Conservation (phyloP, 768 basidiomycete species). For the Suillus cothurnatus region DNA sequence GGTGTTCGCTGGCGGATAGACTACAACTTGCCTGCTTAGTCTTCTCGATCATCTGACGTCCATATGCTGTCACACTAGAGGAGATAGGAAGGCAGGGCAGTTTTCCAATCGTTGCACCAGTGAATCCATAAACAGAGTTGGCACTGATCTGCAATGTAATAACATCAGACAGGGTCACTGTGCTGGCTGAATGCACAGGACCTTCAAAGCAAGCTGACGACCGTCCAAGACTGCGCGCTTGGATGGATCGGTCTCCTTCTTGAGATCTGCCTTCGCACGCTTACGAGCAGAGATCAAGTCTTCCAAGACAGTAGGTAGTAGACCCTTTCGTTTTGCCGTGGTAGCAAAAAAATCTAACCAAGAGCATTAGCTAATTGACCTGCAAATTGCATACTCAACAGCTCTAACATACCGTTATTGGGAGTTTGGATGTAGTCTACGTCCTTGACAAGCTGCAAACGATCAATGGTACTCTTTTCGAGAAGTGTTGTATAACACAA, state of each 20-base stretch:
- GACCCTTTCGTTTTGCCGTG: slow-evolving; percentile 73
- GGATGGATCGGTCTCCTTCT: slow-evolving; percentile 96
- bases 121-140: slow-evolving; percentile 99
- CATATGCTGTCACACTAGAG: slow-evolving; percentile 93
- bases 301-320: slow-evolving; percentile 90
- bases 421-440: slow-evolving; percentile 94
- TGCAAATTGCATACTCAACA: not conserved
- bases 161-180: not conserved
- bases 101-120: slow-evolving; percentile 96
- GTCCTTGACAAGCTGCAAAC: slow-evolving; percentile 76
- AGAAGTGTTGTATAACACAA: slow-evolving; percentile 97
- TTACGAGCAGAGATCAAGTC: slow-evolving; percentile 94
- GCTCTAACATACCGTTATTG: slow-evolving; percentile 74
- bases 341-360: slow-evolving; percentile 82
- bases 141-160: slow-evolving; percentile 81
- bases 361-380: not conserved
- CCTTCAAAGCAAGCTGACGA: slow-evolving; percentile 95
- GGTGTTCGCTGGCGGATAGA: slow-evolving; percentile 1
- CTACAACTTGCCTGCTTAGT: slow-evolving; percentile 72
- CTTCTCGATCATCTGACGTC: slow-evolving; percentile 98
- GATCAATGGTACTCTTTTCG: slow-evolving; percentile 76
- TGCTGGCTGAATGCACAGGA: slow-evolving; percentile 26
- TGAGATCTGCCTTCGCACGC: slow-evolving; percentile 92
- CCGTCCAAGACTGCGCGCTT: slow-evolving; percentile 97
- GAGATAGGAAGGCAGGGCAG: slow-evolving; percentile 95